Conservation (phyloP, 75 land plant genomes). For the Picea sitchensis region DNA sequence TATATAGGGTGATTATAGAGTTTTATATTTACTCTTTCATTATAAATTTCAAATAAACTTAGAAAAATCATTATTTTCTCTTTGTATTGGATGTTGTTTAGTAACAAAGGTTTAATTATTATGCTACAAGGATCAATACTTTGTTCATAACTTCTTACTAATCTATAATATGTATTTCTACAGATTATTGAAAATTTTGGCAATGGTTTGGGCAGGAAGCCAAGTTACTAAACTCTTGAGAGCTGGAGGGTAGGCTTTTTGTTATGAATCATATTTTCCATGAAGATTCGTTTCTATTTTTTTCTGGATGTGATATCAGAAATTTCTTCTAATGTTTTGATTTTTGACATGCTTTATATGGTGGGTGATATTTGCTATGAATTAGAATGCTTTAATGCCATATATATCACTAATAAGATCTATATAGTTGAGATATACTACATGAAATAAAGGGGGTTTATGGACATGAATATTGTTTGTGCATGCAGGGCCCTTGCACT, state of each 20-base stretch:
- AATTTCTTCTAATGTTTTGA: background rate
- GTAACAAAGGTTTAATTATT: background rate
- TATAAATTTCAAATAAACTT: background rate
- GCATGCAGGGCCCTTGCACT: constrained; percentile 78
- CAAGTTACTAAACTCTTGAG: constrained; percentile 79
- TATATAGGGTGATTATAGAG: background rate
- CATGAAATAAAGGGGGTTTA: background rate
- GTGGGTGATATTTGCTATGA: background rate
- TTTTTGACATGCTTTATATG: background rate
- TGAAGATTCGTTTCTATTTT: background rate
- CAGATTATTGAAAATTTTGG: constrained; percentile 80
- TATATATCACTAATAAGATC: background rate
- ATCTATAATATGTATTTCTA: background rate
- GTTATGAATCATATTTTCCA: background rate
- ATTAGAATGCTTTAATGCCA: background rate
- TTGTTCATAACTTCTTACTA: background rate
- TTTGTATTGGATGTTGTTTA: background rate
- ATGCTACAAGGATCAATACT: background rate
- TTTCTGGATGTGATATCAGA: background rate
- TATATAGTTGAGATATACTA: background rate
- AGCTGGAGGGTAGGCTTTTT: constrained; percentile 63
- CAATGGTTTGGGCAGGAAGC: constrained; percentile 92
- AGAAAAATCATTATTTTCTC: background rate
- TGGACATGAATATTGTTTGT: background rate
- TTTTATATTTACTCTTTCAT: background rate